Evolutionary conservation across 2,329 filamentous ascomycete genomes (phyloP), one percentile per base, ranked within the genome.

Genomic region (Chaetothyriales sp.): DNA sequence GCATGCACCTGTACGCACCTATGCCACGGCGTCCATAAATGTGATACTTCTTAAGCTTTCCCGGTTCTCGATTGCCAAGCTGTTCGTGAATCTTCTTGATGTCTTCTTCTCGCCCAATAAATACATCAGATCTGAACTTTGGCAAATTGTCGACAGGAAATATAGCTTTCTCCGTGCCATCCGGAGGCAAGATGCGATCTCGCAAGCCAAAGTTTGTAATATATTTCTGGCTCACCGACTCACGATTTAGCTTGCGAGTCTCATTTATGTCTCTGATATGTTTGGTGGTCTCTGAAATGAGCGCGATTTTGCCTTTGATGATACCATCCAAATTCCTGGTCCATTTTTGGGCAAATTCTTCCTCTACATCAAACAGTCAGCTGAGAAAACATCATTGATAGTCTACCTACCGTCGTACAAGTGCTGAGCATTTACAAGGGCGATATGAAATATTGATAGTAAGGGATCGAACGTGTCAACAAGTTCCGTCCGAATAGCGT

Each of bases 1-100:
- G 22, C n/a, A 37, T 40, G 18, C 13, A 28, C 25, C 43, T 40
- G 13, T 49, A n/a, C 47, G 43, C 58, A 25, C 22, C 22, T n/a
- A 62, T 60, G 2, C 62, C 61, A 9, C 61, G 50, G 19, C 56
- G 53, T 9, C 61, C 61, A 53, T 61, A 62, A 8, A 61, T 61
- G 8, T 60, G 57, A 45, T 60, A 61, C 7, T 59, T 60, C 15
- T 60, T 54, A 28, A 62, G 51, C 18, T 29, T 48, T 6, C 46
- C 37, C 3, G 48, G 44, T 5, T 44, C 50, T 19, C 49, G 49
- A 13, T 29, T 33, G 20, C 55, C 47, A 6, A 63, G 47, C 48
- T 55, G 57, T 1, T 50, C 33, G 15, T 59, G 29, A 9, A 63
- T 62, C 19, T 54, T 56, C 6, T 58, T 51, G 7, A 63, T 43